A percentile compares a stretch with the other conserved stretches of the same genome.
phyloP scores from a whole-genome alignment of 495 filamentous ascomycete species.

The Monascus purpureus region DNA sequence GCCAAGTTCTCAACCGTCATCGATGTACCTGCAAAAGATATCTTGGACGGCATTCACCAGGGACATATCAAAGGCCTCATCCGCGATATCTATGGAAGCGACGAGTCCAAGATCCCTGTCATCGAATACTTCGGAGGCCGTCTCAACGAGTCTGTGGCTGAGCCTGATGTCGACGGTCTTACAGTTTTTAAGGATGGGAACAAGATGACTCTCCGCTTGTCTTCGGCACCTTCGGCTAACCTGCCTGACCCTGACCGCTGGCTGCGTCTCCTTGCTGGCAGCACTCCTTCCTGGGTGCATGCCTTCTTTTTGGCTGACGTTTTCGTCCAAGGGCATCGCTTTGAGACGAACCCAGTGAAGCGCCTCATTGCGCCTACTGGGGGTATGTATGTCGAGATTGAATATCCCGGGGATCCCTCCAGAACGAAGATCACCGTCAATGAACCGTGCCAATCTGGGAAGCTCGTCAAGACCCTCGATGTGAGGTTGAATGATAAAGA shows the following conservation, averaged over 20 bases:
- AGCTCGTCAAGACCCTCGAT: slow-evolving; percentile 73
- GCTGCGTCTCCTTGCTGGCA: slow-evolving; percentile 80
- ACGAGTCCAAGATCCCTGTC: slow-evolving; percentile 61
- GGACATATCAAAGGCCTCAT: slow-evolving; percentile 69
- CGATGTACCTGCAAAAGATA: slow-evolving; percentile 87
- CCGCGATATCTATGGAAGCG: slow-evolving; percentile 62
- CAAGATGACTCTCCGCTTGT: slow-evolving; percentile 70
- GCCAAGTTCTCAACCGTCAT: slow-evolving; percentile 77
- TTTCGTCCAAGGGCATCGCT: slow-evolving; percentile 88
- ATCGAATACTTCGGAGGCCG: slow-evolving; percentile 93
- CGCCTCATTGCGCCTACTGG: slow-evolving; percentile 73
- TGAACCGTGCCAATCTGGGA: slow-evolving; percentile 47
- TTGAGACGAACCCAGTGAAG: slow-evolving; percentile 91
- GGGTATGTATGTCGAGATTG: slow-evolving; percentile 80
- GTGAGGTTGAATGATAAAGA: slow-evolving; percentile 58
- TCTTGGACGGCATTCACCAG: slow-evolving; percentile 78
- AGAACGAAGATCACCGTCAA: slow-evolving; percentile 72
- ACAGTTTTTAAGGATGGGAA: slow-evolving; percentile 57
- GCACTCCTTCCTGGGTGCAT: slow-evolving; percentile 74
- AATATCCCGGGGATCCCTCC: slow-evolving; percentile 58
- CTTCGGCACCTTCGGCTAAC: slow-evolving; percentile 49
- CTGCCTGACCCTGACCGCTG: slow-evolving; percentile 71
- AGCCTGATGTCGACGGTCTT: slow-evolving; percentile 66
- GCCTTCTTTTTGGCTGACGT: slow-evolving; percentile 96
- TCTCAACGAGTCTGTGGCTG: slow-evolving; percentile 37